Conservation (phyloP, 2,329 filamentous ascomycete genomes). For the Aspergillus udagawae region DNA sequence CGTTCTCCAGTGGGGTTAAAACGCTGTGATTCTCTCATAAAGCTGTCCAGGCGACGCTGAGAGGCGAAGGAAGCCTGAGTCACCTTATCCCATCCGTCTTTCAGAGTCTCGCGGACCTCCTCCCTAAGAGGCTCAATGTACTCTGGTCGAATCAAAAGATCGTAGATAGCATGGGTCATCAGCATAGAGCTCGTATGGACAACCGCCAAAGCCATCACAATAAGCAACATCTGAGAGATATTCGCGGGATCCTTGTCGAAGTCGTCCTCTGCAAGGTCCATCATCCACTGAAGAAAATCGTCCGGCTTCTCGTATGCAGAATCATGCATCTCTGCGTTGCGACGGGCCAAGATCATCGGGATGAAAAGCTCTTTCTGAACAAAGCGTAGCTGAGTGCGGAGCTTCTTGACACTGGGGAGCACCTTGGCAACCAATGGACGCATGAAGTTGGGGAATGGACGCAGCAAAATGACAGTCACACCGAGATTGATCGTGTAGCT, state of each 20-base stretch:
- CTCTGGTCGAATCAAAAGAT: constrained; percentile 49
- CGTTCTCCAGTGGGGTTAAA: constrained; percentile 26
- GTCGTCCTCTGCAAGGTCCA: constrained; percentile 22
- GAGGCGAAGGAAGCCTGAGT: constrained; percentile 16
- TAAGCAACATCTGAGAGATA: constrained; percentile 23
- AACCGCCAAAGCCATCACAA: constrained; percentile 24
- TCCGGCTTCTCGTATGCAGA: constrained; percentile 21
- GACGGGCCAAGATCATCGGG: constrained; percentile 30
- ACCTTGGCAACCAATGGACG: constrained; percentile 32
- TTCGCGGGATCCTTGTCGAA: constrained; percentile 18
- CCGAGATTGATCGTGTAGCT: constrained; percentile 36
- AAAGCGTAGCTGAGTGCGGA: constrained; percentile 26
- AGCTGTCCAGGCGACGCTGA: constrained; percentile 24
- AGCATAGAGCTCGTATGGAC: constrained; percentile 27
- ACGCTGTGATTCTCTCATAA: constrained; percentile 27
- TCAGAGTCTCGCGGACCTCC: constrained; percentile 39
- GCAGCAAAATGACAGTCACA: constrained; percentile 27
- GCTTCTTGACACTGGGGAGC: constrained; percentile 31
- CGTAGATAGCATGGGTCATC: constrained; percentile 46
- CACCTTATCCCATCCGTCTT: constrained; percentile 22
- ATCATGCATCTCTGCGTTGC: constrained; percentile 16
- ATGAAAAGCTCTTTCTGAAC: constrained; percentile 31
- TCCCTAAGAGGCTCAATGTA: constrained; percentile 48
- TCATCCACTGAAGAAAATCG: constrained; percentile 33
- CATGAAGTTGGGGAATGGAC: constrained; percentile 30